Evolutionary conservation across 2,329 filamentous ascomycete species (phyloP), one percentile per base, ranked within the genome.

Genomic region (Colletotrichum viniferum): DNA sequence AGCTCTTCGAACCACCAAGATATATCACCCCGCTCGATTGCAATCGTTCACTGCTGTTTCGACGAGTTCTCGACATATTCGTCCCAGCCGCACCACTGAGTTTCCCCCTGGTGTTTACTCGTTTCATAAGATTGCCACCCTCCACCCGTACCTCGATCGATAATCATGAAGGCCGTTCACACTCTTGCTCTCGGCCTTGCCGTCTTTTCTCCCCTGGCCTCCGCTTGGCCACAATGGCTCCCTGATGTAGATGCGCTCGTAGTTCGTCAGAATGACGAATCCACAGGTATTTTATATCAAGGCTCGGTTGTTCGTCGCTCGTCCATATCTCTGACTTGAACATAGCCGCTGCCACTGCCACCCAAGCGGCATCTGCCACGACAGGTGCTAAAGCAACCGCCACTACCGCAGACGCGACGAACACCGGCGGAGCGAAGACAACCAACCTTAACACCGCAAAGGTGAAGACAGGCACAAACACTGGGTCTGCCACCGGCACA

Each of bases 221-320:
- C 89, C 69, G 90, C 87, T 72, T 92, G 90, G 90, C 88, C 90
- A 24, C 83, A 82, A 77, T 91, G 88, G 87, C 83, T 92, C 48
- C 90, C 90, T 21, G 86, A 89, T 14, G 63, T 87, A 43, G 88
- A 92, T 77, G 81, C 87, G 16, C 80, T 93, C 43, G 83, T 92
- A 55, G 90, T 89, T 65, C 87, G 89, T 75, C 85, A 86, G 77
- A 85, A 89, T 77, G 82, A 84, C 60, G 81, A 78, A 77, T 78
- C 69, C 34, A 64, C 78, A 62, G 72, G 79, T 71, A 63, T 78
- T 21, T 52, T n/a, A 24, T 65, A 65, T 73, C 69, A 71, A 28
- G 74, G 43, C 63, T 43, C 16, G 18, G 13, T 24, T 55, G 18
- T 30, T 13, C 18, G 14, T 32, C 38, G 66, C 63, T 34, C 30